Evolutionary conservation across 805 yeast species (phyloP), one percentile per base, ranked within the genome.

Genomic region (Kluyveromyces starmeri): DNA sequence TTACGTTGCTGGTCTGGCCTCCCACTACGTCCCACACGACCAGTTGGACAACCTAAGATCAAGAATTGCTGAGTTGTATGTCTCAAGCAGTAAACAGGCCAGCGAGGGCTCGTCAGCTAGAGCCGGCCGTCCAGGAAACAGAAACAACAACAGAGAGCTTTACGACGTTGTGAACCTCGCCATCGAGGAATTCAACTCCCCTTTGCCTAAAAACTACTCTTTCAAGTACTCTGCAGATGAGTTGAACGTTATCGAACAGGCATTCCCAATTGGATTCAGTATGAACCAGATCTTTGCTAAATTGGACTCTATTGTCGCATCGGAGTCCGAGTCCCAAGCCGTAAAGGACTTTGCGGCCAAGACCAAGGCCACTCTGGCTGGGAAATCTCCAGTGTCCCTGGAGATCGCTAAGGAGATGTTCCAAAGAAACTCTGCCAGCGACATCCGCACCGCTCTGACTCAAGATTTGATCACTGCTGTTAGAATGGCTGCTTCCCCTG

Each of bases 1-100:
- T n/a, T 78, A 84, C 50, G 57, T 78, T 44, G 69, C 80, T 7
- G 97, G 97, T 20, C 70, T 81, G 44, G 94, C 95, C 26, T 85
- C 97, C 10, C 98, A 92, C 56, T 92, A 76, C 52, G 79, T 89
- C 19, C 78, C 84, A 12, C 66, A 79, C 21, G 72, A 68, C 40
- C 72, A 79, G 44, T 53, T 86, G 32, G 68, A 67, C 1, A 77
- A 72, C 17, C 68, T 89, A 46, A 69, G 72, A 42, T 67, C 66
- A 34, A 73, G 94, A 43, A 67, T 89, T 40, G 68, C 81, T 7
- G 76, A 71, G 47, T 63, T 84, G 41, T 73, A 71, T 53, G 34
- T 41, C 10, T 41, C 45, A 20, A 32, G 17, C 14, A 20, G 7
- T 18, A 4, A 18, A 5, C 13, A 15, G 14, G 19, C 23, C 26